Base-by-base conservation (phyloP, 1,284 basidiomycete species). In the Puccinia brachypodii region DNA sequence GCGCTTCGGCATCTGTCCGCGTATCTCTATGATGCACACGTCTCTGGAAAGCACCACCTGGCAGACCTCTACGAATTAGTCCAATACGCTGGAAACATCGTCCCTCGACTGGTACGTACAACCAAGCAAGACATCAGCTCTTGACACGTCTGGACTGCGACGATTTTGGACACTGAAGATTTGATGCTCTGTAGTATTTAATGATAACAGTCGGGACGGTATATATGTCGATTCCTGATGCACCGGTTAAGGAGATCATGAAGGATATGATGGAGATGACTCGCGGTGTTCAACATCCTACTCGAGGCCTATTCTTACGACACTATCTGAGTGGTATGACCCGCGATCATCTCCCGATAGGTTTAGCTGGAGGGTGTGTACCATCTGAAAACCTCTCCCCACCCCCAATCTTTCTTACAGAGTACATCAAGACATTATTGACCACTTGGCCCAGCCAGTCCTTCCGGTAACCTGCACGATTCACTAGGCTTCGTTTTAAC, bases 211-310 rank as follows among this genome's bases (percentile, higher is more conserved):
- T 98, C 82, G 96, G 95, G 82, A 94, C 95, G 0, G 95, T 98
- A 28, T 97, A 96, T 89, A 97, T 97, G 95, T 95, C 94, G 28
- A 92, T 97, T 64, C 91, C 94, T 1, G 95, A 96, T 81, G 94
- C 95, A 8, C 95, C 95, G 7, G 92, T 97, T 82, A 96, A 95
- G 89, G 95, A 98, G 88, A 94, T 98, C 84, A 98, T 97, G 95
- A 97, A 96, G 89, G 95, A 98, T 87, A 96, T 98, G 95, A 93
- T 98, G 91, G 95, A 98, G 87, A 98, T 98, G 95, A 94, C 94
- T 40, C 89, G 95, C 50, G 95, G 96, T 82, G 94, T 97, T 4
- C 89, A 98, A 84, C 94, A 97, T 87, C 95, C 95, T 22, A 95
- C 94, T 62, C 89, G 96, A 74, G 96, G 95, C 40, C 88, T 98